Evolutionary conservation across 2,329 filamentous ascomycete genomes (phyloP).

Genomic region (Aspergillus sp.): DNA sequence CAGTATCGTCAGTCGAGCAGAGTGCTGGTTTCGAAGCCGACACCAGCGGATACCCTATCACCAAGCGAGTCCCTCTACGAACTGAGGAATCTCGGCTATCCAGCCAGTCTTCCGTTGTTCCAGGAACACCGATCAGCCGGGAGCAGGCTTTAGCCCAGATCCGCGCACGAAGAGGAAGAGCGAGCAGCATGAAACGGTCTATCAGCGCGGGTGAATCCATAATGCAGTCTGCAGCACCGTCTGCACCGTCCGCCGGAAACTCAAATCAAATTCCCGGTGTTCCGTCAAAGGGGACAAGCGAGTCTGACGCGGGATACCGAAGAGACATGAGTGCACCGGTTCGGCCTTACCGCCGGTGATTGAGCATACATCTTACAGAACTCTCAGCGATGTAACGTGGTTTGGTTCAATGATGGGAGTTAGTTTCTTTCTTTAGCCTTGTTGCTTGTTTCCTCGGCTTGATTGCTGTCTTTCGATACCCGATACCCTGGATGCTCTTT

Average conservation of each 20-base stretch:
- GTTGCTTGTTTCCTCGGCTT: constrained; percentile 3
- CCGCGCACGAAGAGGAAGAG: constrained; percentile 38
- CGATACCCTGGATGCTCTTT: constrained; percentile 16
- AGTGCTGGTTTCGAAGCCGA: constrained; percentile 2
- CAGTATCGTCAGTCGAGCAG: constrained; percentile 1
- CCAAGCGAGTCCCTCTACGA: constrained; percentile 26
- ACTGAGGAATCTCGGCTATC: constrained; percentile 14
- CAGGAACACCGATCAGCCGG: constrained; percentile 38
- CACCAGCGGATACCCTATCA: constrained; percentile 13
- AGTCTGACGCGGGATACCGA: constrained; percentile 22
- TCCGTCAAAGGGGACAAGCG: constrained; percentile 20
- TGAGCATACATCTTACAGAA: neutral
- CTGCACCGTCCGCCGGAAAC: constrained; percentile 17
- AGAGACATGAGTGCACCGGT: constrained; percentile 33
- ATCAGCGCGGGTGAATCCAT: constrained; percentile 32
- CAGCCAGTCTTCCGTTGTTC: constrained; percentile 21
- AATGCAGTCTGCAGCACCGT: constrained; percentile 18
- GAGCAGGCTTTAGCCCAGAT: constrained; percentile 45
- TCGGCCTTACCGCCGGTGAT: constrained; percentile 22
- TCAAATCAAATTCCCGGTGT: constrained; percentile 28
- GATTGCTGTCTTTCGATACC: constrained; percentile 19
- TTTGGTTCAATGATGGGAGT: constrained; percentile 2
- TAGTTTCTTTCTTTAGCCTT: constrained; percentile 8
- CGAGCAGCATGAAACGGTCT: constrained; percentile 36
- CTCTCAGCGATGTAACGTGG: neutral